Evolutionary conservation across 2,329 filamentous ascomycete species (phyloP), one percentile per base, ranked within the genome.

Genomic region (Macrophomina tecta): DNA sequence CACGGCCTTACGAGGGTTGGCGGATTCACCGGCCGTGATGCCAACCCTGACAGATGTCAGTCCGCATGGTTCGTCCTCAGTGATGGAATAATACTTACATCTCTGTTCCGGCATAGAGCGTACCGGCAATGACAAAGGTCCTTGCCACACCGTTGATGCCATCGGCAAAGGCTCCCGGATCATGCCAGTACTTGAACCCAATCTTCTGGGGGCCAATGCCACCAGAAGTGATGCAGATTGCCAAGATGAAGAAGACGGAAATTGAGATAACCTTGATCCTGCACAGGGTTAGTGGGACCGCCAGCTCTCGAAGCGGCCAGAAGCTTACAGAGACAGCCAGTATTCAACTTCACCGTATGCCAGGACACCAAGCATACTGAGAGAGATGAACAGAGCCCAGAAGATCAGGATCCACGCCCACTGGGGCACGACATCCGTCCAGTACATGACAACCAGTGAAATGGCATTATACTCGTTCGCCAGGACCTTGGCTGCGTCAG

Each of bases 1-100:
- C 64, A 91, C 87, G 78, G 89, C 89, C 72, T 84, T 83, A 62
- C 87, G 84, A 1, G 89, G 89, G 28, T 88, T 86, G 30, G 86
- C 79, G 0, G 87, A 87, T 80, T 91, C 89, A 51, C 87, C 89
- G 4, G 88, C 89, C 45, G 75, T 76, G 16, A 76, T 74, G 65
- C 78, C 77, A 18, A 75, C 70, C 68, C 40, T 64, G n/a, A 16
- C 18, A n/a, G 18, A 7, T 18, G 52, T 61, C 14, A 49, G 42
- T 16, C 5, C 6, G 28, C 30, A 1, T 49, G 18, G 5, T 46
- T 6, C n/a, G 5, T 23, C 42, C n/a, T 16, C 30, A 7, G 32
- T 9, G 62, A 16, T 4, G 12, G 16, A 12, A 18, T 14, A n/a
- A 45, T n/a, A 48, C 42, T 38, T 14, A 58, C 69, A 70, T 70